A percentile compares a stretch with the other conserved stretches of the same genome.
These are phyloP conservation scores for Lactifluus hygrophoroides DNA, from an alignment of 768 basidiomycete species.

Conservation along the genomic window DNA sequence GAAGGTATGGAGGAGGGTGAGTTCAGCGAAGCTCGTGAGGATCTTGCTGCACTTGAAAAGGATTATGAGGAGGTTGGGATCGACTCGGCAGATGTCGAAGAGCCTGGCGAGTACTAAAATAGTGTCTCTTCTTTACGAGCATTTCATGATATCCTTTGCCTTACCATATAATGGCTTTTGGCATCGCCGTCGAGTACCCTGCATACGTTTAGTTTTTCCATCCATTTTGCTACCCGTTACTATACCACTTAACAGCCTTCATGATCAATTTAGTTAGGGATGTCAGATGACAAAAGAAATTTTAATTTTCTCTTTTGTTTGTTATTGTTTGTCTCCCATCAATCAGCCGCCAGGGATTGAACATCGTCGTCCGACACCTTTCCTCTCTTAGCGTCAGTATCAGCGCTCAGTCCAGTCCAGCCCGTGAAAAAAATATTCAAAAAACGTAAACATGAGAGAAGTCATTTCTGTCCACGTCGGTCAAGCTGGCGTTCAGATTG, in stretches of 20 bases:
- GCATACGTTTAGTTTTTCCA: slow-evolving; percentile 8
- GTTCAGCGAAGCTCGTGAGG: slow-evolving; percentile 98
- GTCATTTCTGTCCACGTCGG: slow-evolving; percentile 96
- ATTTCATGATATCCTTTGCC: background rate
- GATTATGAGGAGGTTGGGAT: slow-evolving; percentile 83
- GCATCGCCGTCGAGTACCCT: slow-evolving; percentile 22
- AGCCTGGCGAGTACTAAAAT: slow-evolving; percentile 39
- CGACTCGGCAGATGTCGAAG: slow-evolving; percentile 43
- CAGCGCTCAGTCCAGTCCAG: background rate
- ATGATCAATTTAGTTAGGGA: background rate
- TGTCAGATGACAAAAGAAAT: no score
- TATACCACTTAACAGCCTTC: slow-evolving; percentile 4
- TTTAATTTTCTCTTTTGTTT: background rate
- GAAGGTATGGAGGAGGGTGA: slow-evolving; percentile 89
- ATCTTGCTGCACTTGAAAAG: slow-evolving; percentile 99
- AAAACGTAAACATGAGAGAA: slow-evolving; percentile 57
- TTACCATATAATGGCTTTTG: slow-evolving; percentile 29
- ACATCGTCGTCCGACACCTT: background rate
- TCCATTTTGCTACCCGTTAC: background rate
- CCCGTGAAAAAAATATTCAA: background rate
- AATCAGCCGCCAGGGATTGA: background rate
- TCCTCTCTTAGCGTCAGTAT: background rate
- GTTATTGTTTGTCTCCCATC: background rate
- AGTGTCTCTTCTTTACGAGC: background rate
- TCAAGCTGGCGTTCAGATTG: slow-evolving; percentile 92